These are phyloP conservation scores for Nothophoma quercina DNA, from an alignment of 2,329 filamentous ascomycete genomes.

Conservation along the genomic window DNA sequence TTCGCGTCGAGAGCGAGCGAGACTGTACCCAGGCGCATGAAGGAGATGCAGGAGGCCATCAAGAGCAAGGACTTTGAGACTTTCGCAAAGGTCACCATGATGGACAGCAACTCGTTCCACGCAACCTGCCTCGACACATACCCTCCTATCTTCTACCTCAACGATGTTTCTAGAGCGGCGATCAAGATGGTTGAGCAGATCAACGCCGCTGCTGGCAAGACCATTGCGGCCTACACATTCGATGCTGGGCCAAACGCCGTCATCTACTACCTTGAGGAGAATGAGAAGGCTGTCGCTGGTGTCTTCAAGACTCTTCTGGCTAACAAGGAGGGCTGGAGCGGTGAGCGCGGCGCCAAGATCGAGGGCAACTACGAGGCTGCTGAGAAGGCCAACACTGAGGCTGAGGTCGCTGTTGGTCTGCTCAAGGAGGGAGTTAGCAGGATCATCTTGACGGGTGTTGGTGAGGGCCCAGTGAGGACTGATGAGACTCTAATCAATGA, in stretches of 20 bases:
- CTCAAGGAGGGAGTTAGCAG: conserved; percentile 83
- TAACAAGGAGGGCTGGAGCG: conserved; percentile 75
- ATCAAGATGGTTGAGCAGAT: conserved; percentile 89
- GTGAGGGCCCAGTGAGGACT: conserved; percentile 84
- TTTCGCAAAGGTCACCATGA: conserved; percentile 93
- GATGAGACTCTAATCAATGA: conserved; percentile 78
- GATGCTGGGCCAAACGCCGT: conserved; percentile 97
- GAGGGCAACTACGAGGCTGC: conserved; percentile 64
- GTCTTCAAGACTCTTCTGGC: conserved; percentile 74
- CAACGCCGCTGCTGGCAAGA: conserved; percentile 79
- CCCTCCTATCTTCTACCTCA: conserved; percentile 98
- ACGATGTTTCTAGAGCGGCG: conserved; percentile 87
- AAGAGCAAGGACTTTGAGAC: conserved; percentile 78
- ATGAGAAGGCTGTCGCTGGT: conserved; percentile 76
- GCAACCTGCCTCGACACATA: conserved; percentile 93
- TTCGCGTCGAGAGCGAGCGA: conserved; percentile 78
- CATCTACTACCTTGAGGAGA: conserved; percentile 89
- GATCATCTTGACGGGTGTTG: conserved; percentile 90
- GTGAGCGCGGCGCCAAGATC: conserved; percentile 60
- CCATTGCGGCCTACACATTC: conserved; percentile 92
- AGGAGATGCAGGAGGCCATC: conserved; percentile 83
- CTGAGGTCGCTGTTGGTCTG: conserved; percentile 48
- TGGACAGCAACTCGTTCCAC: conserved; percentile 96
- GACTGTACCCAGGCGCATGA: conserved; percentile 85
- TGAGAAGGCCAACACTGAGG: conserved; percentile 63